Percentiles rank a stretch among this genome's conserved stretches.
These are phyloP conservation scores for Neofusicoccum kwambonambiense DNA, from an alignment of 2,329 filamentous ascomycete genomes.

Conservation along the genomic window DNA sequence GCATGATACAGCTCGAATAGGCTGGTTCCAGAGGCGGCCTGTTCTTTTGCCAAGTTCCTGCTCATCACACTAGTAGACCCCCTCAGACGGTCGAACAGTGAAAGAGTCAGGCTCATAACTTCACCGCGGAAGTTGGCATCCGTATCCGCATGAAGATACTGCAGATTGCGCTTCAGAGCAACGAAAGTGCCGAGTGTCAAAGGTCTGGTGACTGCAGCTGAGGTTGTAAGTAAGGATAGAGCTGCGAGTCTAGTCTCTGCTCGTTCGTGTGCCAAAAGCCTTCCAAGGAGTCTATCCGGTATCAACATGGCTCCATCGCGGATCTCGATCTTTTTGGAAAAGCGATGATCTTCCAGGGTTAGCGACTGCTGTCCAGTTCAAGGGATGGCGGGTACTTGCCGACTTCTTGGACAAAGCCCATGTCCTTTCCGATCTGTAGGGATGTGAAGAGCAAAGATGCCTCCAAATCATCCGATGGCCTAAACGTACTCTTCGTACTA, in stretches of 20 bases:
- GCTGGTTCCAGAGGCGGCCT: neutral
- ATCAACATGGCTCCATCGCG: conserved; percentile 48
- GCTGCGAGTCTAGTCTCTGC: conserved; percentile 69
- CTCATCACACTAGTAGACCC: conserved; percentile 34
- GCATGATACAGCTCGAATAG: conserved; percentile 35
- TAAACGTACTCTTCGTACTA: neutral
- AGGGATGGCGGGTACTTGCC: conserved; percentile 26
- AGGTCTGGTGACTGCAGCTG: conserved; percentile 70
- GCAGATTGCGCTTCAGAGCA: conserved; percentile 64
- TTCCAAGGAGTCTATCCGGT: conserved; percentile 47
- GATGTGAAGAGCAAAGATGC: conserved; percentile 35
- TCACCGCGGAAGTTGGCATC: conserved; percentile 86
- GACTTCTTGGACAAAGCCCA: conserved; percentile 44
- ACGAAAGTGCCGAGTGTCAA: conserved; percentile 63
- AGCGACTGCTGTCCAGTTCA: neutral
- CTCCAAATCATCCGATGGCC: conserved; percentile 30
- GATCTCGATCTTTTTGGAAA: conserved; percentile 27
- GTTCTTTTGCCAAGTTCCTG: conserved; percentile 21
- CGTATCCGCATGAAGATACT: conserved; percentile 74
- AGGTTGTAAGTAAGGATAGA: conserved; percentile 75
- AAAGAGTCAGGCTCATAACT: conserved; percentile 69
- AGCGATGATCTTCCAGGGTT: conserved; percentile 26
- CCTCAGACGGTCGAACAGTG: conserved; percentile 70
- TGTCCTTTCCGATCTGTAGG: conserved; percentile 46
- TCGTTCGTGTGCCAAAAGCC: conserved; percentile 37